These are phyloP conservation scores for Candida easanensis DNA, from an alignment of 805 yeast genomes.

Conservation along the genomic window DNA sequence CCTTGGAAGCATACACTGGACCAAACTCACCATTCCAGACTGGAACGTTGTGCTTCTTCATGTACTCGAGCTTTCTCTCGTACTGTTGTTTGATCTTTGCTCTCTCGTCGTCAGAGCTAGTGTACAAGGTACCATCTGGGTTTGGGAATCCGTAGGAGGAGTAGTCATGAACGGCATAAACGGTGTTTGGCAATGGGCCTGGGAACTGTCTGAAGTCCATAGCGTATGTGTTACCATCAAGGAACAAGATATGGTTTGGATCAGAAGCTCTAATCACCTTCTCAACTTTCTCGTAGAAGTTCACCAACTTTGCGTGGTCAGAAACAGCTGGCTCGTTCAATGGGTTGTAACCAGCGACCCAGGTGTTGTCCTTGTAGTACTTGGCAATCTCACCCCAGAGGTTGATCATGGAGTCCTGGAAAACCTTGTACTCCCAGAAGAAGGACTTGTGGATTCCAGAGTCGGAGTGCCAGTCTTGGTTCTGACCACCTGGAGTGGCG, in stretches of 20 bases:
- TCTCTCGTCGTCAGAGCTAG: conserved; percentile 35
- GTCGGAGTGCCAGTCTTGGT: conserved; percentile 54
- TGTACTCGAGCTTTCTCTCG: conserved; percentile 43
- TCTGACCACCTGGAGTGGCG: conserved; percentile 52
- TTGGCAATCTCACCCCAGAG: conserved; percentile 45
- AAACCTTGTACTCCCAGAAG: conserved; percentile 48
- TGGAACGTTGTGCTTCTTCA: conserved; percentile 39
- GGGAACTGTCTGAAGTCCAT: conserved; percentile 50
- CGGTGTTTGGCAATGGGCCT: conserved; percentile 39
- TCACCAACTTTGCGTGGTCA: conserved; percentile 39
- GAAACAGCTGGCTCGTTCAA: conserved; percentile 51
- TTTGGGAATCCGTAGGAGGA: conserved; percentile 44
- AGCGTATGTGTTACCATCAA: conserved; percentile 51
- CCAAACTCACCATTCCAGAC: conserved; percentile 58
- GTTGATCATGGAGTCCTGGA: conserved; percentile 45
- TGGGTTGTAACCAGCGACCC: conserved; percentile 55
- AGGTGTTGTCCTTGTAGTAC: conserved; percentile 43
- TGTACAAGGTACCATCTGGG: conserved; percentile 31
- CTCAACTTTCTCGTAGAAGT: conserved; percentile 38
- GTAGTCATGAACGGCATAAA: conserved; percentile 52
- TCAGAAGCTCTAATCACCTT: conserved; percentile 41
- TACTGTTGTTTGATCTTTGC: conserved; percentile 37
- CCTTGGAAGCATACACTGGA: conserved; percentile 45
- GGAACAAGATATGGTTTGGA: conserved; percentile 45
- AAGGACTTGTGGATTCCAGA: conserved; percentile 44